A percentile compares a stretch with the other conserved stretches of the same genome.
phyloP scores from a whole-genome alignment of 257 asterid genomes.

The Cinchona pubescens region DNA sequence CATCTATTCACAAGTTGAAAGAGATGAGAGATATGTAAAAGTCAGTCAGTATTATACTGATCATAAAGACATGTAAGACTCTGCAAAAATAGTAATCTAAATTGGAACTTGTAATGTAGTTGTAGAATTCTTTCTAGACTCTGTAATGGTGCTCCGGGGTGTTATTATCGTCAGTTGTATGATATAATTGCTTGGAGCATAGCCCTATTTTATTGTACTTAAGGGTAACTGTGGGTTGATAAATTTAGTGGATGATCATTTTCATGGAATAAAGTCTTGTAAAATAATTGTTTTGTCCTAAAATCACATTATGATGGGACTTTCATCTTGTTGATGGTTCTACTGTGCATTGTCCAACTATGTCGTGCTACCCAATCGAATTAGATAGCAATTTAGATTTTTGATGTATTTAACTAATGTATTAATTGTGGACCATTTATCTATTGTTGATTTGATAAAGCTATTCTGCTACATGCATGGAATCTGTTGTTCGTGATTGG shows the following conservation, averaged over 20 bases:
- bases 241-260: not conserved
- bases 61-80: not conserved
- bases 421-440: not conserved
- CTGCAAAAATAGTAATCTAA: not conserved
- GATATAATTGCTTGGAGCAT: not conserved
- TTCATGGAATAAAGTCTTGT: not conserved
- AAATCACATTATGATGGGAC: not conserved
- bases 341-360: not conserved
- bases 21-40: constrained; percentile 10
- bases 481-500: not conserved
- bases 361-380: not conserved
- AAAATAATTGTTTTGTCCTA: not conserved
- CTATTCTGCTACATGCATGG: not conserved
- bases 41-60: not conserved
- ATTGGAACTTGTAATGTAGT: not conserved
- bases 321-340: not conserved
- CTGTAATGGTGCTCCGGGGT: not conserved
- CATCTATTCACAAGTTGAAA: constrained; percentile 17
- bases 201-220: not conserved
- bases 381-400: not conserved
- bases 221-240: not conserved
- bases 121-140: not conserved
- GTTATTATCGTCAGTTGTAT: not conserved
- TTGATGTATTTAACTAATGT: not conserved
- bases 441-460: not conserved